phyloP scores from a whole-genome alignment of 2,329 filamentous ascomycete genomes.

The Colletotrichum sp. region DNA sequence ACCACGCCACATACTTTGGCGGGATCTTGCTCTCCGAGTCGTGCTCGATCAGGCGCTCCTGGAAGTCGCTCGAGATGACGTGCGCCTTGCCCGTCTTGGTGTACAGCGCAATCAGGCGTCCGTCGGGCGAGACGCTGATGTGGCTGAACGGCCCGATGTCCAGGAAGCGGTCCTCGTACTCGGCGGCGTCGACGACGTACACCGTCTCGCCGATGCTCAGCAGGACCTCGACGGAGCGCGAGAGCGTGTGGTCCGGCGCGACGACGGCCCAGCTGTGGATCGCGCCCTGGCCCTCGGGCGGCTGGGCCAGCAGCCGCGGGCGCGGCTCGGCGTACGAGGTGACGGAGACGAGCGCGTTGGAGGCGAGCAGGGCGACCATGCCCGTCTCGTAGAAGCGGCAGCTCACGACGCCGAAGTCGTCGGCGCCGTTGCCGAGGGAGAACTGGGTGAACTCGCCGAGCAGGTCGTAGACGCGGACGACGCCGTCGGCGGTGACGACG shows the following conservation, averaged over 20 bases:
- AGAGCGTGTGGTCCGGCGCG: constrained; percentile 85
- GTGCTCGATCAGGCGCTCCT: constrained; percentile 90
- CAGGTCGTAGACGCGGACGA: constrained; percentile 89
- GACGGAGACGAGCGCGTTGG: constrained; percentile 88
- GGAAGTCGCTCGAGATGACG: constrained; percentile 95
- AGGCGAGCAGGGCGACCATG: constrained; percentile 89
- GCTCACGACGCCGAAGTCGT: constrained; percentile 85
- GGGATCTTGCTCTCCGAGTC: constrained; percentile 84
- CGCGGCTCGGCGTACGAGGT: constrained; percentile 89
- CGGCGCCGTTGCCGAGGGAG: constrained; percentile 85
- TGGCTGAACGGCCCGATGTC: constrained; percentile 93
- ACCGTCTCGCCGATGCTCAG: constrained; percentile 85
- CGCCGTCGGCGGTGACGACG: constrained; percentile 87
- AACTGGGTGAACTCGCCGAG: constrained; percentile 96
- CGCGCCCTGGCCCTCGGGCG: constrained; percentile 78
- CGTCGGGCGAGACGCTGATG: constrained; percentile 89
- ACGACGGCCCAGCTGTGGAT: constrained; percentile 91
- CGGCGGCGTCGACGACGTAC: constrained; percentile 84
- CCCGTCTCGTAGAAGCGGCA: constrained; percentile 90
- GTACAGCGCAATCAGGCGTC: constrained; percentile 86
- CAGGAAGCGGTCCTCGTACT: constrained; percentile 89
- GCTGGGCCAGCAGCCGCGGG: constrained; percentile 78
- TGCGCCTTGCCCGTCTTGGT: constrained; percentile 85
- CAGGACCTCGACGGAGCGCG: constrained; percentile 90
- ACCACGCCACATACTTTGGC: constrained; percentile 93